A percentile compares a stretch with the other conserved stretches of the same genome.
phyloP scores from a whole-genome alignment of 208 protist species.

The Blechomonas ayalai region DNA sequence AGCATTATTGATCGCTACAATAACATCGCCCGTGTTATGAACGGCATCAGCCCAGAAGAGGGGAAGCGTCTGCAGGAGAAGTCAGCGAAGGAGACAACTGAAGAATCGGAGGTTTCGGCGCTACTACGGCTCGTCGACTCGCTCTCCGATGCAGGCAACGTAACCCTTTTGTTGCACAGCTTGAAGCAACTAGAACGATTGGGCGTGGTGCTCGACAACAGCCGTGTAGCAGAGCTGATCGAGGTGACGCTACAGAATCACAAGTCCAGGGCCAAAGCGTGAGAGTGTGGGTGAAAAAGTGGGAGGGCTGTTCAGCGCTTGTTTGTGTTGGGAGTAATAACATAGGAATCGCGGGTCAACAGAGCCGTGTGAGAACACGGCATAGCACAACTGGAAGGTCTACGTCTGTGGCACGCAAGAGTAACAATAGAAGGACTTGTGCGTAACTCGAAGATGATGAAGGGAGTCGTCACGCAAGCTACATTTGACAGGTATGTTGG shows the following conservation, averaged over 20 bases:
- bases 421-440: too few species aligned
- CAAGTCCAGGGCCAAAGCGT: constrained; percentile 19
- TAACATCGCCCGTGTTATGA: constrained; percentile 45
- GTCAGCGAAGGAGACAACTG: constrained; percentile 9
- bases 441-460: too few species aligned
- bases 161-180: constrained; percentile 38
- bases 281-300: neutral
- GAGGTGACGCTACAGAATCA: constrained; percentile 57
- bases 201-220: constrained; percentile 37
- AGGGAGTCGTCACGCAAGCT: too few species aligned
- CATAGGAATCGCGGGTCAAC: too few species aligned
- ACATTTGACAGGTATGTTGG: too few species aligned
- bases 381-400: too few species aligned
- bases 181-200: constrained; percentile 45
- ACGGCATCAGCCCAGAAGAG: constrained; percentile 43
- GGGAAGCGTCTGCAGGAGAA: too few species aligned
- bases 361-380: too few species aligned
- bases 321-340: neutral
- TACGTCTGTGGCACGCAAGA: too few species aligned
- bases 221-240: constrained; percentile 46
- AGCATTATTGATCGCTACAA: constrained; percentile 76
- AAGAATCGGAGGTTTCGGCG: constrained; percentile 25
- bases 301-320: neutral
- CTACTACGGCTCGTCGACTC: constrained; percentile 55
- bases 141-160: constrained; percentile 55